Conservation (phyloP, 371 early-diverging fungal genomes). For the Saksenaea oblongispora region DNA sequence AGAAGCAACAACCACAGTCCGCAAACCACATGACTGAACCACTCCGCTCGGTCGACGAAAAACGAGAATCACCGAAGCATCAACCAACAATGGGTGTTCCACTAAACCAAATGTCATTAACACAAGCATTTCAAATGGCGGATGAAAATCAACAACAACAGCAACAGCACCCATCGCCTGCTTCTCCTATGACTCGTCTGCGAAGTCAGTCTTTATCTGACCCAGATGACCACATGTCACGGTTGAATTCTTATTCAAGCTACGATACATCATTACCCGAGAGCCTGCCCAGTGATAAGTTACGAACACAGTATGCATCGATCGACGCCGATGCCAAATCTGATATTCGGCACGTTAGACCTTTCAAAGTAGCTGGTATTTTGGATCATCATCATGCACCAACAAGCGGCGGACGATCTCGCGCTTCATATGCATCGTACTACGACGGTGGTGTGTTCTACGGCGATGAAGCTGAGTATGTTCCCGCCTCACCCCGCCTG, state of each 20-base stretch:
- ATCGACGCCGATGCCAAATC: background rate
- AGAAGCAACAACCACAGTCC: background rate
- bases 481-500: background rate
- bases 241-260: background rate
- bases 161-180: background rate
- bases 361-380: slow-evolving; percentile 1
- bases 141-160: background rate
- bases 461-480: background rate
- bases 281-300: background rate
- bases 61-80: background rate
- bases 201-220: background rate
- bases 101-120: background rate
- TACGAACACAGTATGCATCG: background rate
- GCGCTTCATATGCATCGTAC: background rate
- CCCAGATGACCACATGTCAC: slow-evolving; percentile 1
- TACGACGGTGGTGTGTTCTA: background rate
- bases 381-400: slow-evolving; percentile 2
- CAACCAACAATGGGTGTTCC: background rate
- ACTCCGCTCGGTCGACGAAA: background rate
- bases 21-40: background rate
- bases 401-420: background rate
- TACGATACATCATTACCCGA: background rate
- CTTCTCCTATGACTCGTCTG: background rate
- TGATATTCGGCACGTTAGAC: background rate
- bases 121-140: background rate